These are phyloP conservation scores for Xanthoconium stramineum DNA, from an alignment of 768 basidiomycete genomes.

Conservation along the genomic window DNA sequence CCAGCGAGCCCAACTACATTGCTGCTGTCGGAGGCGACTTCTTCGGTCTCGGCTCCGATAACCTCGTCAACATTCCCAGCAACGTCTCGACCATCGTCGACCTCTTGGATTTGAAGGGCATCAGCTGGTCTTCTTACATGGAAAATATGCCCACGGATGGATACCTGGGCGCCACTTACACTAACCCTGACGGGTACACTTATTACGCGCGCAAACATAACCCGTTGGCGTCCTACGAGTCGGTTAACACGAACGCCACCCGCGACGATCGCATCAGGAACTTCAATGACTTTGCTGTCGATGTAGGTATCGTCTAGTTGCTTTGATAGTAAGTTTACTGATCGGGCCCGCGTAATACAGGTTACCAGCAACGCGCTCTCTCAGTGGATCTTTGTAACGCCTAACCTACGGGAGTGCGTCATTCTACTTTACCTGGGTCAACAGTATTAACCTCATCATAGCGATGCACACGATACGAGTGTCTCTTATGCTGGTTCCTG, in stretches of 20 bases:
- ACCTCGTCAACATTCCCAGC: slow-evolving; percentile 24
- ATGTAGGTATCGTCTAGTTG: slow-evolving; percentile 29
- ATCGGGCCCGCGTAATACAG: slow-evolving; percentile 3
- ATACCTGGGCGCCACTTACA: slow-evolving; percentile 39
- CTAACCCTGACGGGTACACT: slow-evolving; percentile 5
- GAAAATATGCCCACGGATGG: slow-evolving; percentile 54
- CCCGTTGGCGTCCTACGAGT: slow-evolving; percentile 50
- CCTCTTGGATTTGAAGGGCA: slow-evolving; percentile 51
- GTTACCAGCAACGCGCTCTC: slow-evolving; percentile 43
- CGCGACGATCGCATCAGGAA: slow-evolving; percentile 48
- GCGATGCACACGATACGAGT: slow-evolving; percentile 61
- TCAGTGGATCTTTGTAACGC: slow-evolving; percentile 62
- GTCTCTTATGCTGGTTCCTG: slow-evolving; percentile 45
- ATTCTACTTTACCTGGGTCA: neutral
- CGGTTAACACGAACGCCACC: slow-evolving; percentile 38
- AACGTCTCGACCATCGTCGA: slow-evolving; percentile 60
- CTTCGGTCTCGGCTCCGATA: neutral
- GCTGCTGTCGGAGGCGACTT: neutral
- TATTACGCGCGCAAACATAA: slow-evolving; percentile 52
- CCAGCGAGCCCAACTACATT: slow-evolving; percentile 58
- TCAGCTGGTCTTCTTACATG: slow-evolving; percentile 61
- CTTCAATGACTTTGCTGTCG: slow-evolving; percentile 60
- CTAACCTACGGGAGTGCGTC: slow-evolving; percentile 43
- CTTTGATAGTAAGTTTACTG: neutral
- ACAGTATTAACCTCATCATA: slow-evolving; percentile 16